Base-by-base conservation (phyloP, 1,139 yeast species). In the Geotrichum macrosporum region DNA sequence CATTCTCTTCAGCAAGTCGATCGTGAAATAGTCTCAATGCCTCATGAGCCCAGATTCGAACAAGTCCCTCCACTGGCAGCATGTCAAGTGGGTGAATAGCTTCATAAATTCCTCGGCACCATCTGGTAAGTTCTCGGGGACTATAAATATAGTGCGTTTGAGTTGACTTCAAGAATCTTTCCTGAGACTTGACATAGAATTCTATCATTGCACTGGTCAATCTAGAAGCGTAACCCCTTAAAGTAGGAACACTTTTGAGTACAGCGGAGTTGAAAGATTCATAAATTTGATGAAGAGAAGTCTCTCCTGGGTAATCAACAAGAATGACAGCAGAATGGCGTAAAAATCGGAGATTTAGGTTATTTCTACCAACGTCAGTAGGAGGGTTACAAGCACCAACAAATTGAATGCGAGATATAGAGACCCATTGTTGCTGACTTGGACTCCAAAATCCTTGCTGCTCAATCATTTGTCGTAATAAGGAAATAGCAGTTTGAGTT, bases 361-460 rank as follows among this genome's bases (percentile, higher is more conserved):
- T 64, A 15, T 74, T 70, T 55, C 98, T 73, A 0, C 96, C 96
- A 1, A 80, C 77, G 63, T 86, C 95, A 1, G 80, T 72, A 0
- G 96, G 82, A 1, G 96, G 92, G 59, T 92, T 92, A 63, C 97
- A 92, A 0, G 98, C 97, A 5, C 95, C 97, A 10, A 89, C 94
- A 67, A 92, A 76, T 59, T 84, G 94, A 33, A 92, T 72, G 45
- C 79, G 75, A 15, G 73, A 69, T n/a, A 87, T 53, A 0, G 69
- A 56, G 1, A 89, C 78, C 95, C 96, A 89, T 36, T 73, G 74
- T 46, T 72, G 71, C 33, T 78, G 80, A 10, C 65, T 60, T 1
- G 73, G 64, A 50, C 77, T 72, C 95, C 95, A 88, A 59, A 88
- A 89, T 0, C 96, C 96, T 1, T 71, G 64, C 29, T 75, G 76